Evolutionary conservation across 2,329 filamentous ascomycete genomes (phyloP).

Genomic region (Xylaria multiplex): DNA sequence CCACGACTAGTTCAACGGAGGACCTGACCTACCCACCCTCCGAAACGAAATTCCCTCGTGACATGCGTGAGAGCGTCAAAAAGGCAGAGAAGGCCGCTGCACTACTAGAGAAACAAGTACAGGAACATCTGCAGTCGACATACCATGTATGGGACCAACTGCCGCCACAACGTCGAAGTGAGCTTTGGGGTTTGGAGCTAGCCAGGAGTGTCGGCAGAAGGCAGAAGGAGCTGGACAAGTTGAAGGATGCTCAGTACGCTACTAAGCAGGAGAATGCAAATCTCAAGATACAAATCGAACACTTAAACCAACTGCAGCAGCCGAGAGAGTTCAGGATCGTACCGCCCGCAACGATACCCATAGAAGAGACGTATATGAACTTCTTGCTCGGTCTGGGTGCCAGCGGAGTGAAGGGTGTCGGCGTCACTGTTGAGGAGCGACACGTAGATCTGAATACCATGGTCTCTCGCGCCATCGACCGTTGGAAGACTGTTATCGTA

Average conservation of each 20-base stretch:
- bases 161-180: conserved; percentile 62
- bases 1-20: conserved; percentile 60
- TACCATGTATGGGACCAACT: conserved; percentile 80
- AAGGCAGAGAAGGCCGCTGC: conserved; percentile 64
- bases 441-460: conserved; percentile 63
- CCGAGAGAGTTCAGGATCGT: conserved; percentile 67
- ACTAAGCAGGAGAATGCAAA: conserved; percentile 67
- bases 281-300: conserved; percentile 67
- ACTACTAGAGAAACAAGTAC: conserved; percentile 73
- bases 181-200: conserved; percentile 70
- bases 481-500: conserved; percentile 71
- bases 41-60: conserved; percentile 53
- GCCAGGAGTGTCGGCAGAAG: conserved; percentile 68
- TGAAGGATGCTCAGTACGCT: conserved; percentile 61
- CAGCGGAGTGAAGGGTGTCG: conserved; percentile 54
- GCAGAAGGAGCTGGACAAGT: conserved; percentile 63
- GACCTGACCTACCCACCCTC: conserved; percentile 62
- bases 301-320: conserved; percentile 67
- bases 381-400: conserved; percentile 59
- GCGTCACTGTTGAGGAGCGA: conserved; percentile 61
- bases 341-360: conserved; percentile 61
- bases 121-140: conserved; percentile 79
- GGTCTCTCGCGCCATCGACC: conserved; percentile 65
- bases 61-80: conserved; percentile 58
- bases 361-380: conserved; percentile 61